A percentile compares a stretch with the other conserved stretches of the same genome.
Conservation (phyloP, 2,329 filamentous ascomycete genomes). For the Tolypocladium cylindrosporum region DNA sequence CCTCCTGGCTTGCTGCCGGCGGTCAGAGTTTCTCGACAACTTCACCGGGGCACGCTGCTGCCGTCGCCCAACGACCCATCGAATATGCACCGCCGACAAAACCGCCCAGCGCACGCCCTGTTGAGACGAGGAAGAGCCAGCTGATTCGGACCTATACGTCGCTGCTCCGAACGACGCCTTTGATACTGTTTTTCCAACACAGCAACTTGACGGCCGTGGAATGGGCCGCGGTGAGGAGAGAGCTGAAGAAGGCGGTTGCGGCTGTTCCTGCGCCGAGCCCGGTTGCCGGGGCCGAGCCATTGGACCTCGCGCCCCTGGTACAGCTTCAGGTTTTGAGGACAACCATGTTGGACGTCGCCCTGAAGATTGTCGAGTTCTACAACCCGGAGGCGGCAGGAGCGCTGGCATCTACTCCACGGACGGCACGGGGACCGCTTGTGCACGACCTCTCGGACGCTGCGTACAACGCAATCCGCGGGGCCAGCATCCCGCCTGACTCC, state of each 20-base stretch:
- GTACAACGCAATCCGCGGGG: constrained; percentile 34
- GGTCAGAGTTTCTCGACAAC: constrained; percentile 17
- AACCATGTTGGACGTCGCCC: constrained; percentile 76
- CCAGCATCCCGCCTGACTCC: constrained; percentile 25
- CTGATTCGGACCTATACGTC: constrained; percentile 79
- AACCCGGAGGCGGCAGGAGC: constrained; percentile 35
- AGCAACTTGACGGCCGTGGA: constrained; percentile 62
- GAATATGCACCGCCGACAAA: constrained; percentile 57
- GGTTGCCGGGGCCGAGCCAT: constrained; percentile 16
- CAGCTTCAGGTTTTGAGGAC: constrained; percentile 80
- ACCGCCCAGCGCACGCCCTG: constrained; percentile 76
- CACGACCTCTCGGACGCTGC: constrained; percentile 46
- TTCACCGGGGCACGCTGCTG: constrained; percentile 10
- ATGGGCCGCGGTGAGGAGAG: constrained; percentile 33
- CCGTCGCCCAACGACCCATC: constrained; percentile 25
- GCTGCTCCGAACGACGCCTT: constrained; percentile 70
- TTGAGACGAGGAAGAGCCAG: constrained; percentile 85
- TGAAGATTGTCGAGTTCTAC: constrained; percentile 81
- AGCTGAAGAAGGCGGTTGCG: constrained; percentile 31
- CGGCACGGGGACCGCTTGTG: constrained; percentile 22
- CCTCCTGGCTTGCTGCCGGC: constrained; percentile 9
- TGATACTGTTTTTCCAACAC: constrained; percentile 75
- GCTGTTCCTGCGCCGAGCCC: constrained; percentile 25
- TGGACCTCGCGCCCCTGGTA: constrained; percentile 48
- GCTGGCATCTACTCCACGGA: constrained; percentile 18